Base-by-base conservation (phyloP, 2,329 filamentous ascomycete species). In the Penicillium sp. region DNA sequence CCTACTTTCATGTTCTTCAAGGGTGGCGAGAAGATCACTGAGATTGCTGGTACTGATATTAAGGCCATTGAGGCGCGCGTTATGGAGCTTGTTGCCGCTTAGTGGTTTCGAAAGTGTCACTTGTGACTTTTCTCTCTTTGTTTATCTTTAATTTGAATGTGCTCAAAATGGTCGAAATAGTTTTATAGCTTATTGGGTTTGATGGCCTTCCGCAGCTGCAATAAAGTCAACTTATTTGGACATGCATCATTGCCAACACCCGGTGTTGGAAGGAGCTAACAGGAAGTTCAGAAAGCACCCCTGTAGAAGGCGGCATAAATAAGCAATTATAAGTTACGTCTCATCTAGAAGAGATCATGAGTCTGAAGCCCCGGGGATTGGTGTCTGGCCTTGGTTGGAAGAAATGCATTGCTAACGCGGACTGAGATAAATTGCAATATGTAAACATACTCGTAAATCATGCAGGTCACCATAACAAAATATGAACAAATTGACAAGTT, bases 1-100 rank as follows among this genome's bases (percentile, higher is more conserved):
- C 55, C 55, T 8, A 56, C 55, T 0, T 42, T 56, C 27, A 25
- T 50, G 20, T 45, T 52, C n/a, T 57, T 57, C 31, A 47, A 50
- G 15, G 40, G 31, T 12, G 53, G 53, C 5, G 42, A 54, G 37
- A 57, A 56, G 25, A 23, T 54, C 9, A 46, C 31, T 2, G 50
- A 57, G 25, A 35, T 56, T 28, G 46, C 52, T 4, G 55, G 55
- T 1, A 50, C 48, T 10, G 33, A 53, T 25, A 27, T 41, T 8
- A 12, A 12, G 8, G 27, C 31, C 20, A 44, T 57, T 20, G 44
- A 48, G 38, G 13, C 9, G 1, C 23, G 6, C 1, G 42, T 56
- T 27, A 31, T 49, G 24, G 27, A 23, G 13, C 42, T 49, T 15
- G 15, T 45, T 27, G 42, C 32, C 8, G 13, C 20, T 18, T 46